These are phyloP conservation scores for Coriaria nepalensis DNA, from an alignment of 306 rosid genomes.

Conservation along the genomic window DNA sequence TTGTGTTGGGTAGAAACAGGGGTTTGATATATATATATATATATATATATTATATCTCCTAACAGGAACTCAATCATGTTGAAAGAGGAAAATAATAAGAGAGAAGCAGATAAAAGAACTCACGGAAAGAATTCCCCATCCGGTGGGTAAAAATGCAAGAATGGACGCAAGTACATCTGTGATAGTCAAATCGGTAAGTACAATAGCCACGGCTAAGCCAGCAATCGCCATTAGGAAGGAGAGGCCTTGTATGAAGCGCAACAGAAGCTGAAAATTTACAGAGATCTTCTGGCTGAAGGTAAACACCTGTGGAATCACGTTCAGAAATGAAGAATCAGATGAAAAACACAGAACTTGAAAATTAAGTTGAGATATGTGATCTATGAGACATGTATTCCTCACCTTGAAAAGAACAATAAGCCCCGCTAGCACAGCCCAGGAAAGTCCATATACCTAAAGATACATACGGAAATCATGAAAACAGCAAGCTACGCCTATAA, in stretches of 20 bases:
- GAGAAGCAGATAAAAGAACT: conserved; percentile 24
- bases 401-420: conserved; percentile 91
- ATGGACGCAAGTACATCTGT: conserved; percentile 68
- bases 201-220: conserved; percentile 58
- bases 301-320: conserved; percentile 56
- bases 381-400: conserved; percentile 6
- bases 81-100: not conserved
- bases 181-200: conserved; percentile 36
- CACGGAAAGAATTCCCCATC: conserved; percentile 91
- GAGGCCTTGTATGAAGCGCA: conserved; percentile 89
- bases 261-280: conserved; percentile 75
- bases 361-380: too few species aligned
- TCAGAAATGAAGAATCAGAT: conserved; percentile 19
- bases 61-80: not conserved
- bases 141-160: conserved; percentile 81
- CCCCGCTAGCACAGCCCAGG: conserved; percentile 67
- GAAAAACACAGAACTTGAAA: conserved; percentile 3
- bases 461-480: not conserved
- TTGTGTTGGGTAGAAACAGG: too few species aligned
- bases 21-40: too few species aligned
- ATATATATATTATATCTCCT: not conserved
- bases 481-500: too few species aligned
- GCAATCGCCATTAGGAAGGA: conserved; percentile 66
- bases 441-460: conserved; percentile 67
- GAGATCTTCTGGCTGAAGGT: conserved; percentile 91